Conservation (phyloP, 1,284 basidiomycete genomes). For the Ceratobasidium theobromae region DNA sequence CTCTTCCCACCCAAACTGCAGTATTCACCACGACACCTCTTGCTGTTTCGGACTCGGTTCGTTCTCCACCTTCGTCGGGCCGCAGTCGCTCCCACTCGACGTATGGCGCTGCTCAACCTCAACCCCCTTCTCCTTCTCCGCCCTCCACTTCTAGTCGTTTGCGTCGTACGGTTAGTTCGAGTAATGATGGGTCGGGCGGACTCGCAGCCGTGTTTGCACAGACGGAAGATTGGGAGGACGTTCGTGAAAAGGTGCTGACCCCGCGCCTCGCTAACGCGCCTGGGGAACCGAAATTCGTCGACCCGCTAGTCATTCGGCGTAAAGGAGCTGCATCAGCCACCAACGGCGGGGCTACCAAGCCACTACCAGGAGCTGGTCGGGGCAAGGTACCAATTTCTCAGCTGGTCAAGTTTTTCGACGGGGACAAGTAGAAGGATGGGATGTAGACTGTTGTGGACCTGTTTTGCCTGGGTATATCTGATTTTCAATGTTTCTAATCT, state of each 20-base stretch:
- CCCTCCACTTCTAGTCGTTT: background rate
- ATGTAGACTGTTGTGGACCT: background rate
- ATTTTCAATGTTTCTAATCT: background rate
- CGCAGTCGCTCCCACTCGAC: constrained; percentile 18
- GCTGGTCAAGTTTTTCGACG: constrained; percentile 79
- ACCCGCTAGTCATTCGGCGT: constrained; percentile 66
- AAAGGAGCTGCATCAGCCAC: constrained; percentile 52
- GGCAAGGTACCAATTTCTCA: constrained; percentile 69
- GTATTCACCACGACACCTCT: constrained; percentile 32
- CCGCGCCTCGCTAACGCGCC: constrained; percentile 3
- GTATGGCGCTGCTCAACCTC: background rate
- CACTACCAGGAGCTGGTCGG: constrained; percentile 44
- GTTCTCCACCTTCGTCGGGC: constrained; percentile 1
- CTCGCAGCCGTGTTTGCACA: constrained; percentile 23
- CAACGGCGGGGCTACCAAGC: constrained; percentile 16
- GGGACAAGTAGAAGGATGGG: constrained; percentile 50
- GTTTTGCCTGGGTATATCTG: background rate
- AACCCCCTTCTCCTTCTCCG: constrained; percentile 18
- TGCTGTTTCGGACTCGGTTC: constrained; percentile 40
- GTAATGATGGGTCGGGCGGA: constrained; percentile 16
- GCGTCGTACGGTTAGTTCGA: constrained; percentile 19
- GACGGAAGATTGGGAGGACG: constrained; percentile 31
- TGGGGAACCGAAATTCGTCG: constrained; percentile 54
- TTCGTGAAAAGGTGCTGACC: constrained; percentile 22
- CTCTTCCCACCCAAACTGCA: constrained; percentile 30